Conservation (phyloP, 1,139 yeast genomes). For the Trichomonascaceae sp. region DNA sequence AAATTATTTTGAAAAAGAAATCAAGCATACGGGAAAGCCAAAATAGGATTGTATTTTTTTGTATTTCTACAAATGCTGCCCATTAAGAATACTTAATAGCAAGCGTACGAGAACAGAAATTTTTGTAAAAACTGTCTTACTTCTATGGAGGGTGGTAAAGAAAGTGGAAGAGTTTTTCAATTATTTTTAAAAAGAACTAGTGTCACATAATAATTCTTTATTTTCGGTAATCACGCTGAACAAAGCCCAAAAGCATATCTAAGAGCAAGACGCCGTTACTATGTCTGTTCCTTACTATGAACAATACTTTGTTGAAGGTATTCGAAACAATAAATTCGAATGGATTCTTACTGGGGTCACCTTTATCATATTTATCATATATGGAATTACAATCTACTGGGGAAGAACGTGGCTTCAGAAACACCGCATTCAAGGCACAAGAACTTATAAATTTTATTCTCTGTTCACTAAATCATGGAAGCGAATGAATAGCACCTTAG, state of each 20-base stretch:
- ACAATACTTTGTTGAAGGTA: conserved; percentile 37
- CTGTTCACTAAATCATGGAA: conserved; percentile 19
- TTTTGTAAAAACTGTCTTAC: background rate
- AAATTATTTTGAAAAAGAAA: background rate
- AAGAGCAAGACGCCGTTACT: background rate
- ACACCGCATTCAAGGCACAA: conserved; percentile 1
- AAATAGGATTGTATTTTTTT: background rate
- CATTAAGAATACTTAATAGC: background rate
- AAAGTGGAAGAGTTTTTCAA: background rate
- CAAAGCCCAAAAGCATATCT: background rate
- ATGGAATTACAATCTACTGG: conserved; percentile 43
- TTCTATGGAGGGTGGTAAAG: background rate
- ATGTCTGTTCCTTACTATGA: conserved; percentile 29
- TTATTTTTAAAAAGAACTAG: no score
- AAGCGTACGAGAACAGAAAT: background rate
- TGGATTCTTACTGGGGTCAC: conserved; percentile 37
- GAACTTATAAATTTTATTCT: background rate
- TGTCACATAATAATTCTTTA: no score
- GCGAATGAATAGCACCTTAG: conserved; percentile 12
- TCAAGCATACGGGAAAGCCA: background rate
- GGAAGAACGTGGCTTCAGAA: conserved; percentile 31
- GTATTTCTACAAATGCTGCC: background rate
- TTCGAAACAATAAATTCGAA: conserved; percentile 35
- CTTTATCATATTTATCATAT: conserved; percentile 30
- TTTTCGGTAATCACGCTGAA: background rate